phyloP scores from a whole-genome alignment of 805 yeast genomes.

The Candida manassasensis region DNA sequence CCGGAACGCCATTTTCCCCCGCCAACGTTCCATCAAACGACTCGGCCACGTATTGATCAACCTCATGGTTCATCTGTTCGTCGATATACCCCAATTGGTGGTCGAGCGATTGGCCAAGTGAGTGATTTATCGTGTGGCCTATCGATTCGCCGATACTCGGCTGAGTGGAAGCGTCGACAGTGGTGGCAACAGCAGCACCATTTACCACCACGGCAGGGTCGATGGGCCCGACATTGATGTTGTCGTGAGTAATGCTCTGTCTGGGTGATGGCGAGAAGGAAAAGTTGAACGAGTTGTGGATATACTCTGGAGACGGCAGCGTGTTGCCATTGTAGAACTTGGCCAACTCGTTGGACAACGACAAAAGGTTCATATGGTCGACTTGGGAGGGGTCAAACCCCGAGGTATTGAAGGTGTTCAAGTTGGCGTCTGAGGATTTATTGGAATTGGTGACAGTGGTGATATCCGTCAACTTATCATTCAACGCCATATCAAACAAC shows the following conservation, averaged over 20 bases:
- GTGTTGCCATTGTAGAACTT: neutral
- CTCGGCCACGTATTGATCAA: too few species aligned
- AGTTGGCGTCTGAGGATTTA: neutral
- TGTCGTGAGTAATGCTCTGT: neutral
- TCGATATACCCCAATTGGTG: too few species aligned
- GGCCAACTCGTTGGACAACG: neutral
- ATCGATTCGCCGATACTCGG: too few species aligned
- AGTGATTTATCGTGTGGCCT: too few species aligned
- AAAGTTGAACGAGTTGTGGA: constrained; percentile 1
- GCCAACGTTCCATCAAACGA: too few species aligned
- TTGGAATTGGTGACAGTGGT: neutral
- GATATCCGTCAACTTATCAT: neutral
- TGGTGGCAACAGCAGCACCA: too few species aligned
- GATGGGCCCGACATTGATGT: neutral
- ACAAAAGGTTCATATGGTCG: constrained; percentile 1
- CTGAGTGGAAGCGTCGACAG: too few species aligned
- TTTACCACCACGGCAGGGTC: too few species aligned
- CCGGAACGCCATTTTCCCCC: too few species aligned
- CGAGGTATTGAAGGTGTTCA: neutral
- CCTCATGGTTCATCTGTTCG: too few species aligned
- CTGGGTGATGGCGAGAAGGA: neutral
- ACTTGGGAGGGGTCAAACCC: neutral
- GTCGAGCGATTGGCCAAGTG: too few species aligned
- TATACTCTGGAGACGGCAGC: constrained; percentile 1
- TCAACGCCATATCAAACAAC: neutral